Conservation (phyloP, 257 asterid genomes). For the Prunella vulgaris region DNA sequence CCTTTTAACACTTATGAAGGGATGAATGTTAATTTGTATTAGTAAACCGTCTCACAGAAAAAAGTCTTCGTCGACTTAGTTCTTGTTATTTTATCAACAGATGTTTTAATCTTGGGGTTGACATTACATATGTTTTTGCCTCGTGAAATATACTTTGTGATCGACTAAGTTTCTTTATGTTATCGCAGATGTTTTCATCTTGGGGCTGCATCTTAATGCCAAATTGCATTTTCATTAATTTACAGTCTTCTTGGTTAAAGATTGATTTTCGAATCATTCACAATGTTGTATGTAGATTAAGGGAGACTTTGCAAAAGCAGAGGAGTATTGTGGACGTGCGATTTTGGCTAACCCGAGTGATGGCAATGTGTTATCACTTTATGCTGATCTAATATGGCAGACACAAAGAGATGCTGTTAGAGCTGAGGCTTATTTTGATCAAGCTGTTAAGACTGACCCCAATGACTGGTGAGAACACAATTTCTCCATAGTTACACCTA, state of each 20-base stretch:
- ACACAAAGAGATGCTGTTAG: conserved; percentile 60
- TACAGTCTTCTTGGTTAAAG: neutral
- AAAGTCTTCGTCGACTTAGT: too few relatives aligned
- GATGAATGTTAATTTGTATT: too few relatives aligned
- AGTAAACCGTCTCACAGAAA: too few relatives aligned
- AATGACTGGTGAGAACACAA: conserved; percentile 53
- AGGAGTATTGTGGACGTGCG: conserved; percentile 83
- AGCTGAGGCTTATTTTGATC: conserved; percentile 71
- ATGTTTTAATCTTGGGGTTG: too few relatives aligned
- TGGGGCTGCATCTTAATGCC: neutral
- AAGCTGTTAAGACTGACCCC: conserved; percentile 76
- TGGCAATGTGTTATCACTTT: conserved; percentile 68
- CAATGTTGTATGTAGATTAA: conserved; percentile 41
- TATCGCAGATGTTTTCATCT: too few relatives aligned
- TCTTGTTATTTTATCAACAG: neutral
- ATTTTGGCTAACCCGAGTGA: conserved; percentile 61
- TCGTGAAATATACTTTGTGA: too few relatives aligned
- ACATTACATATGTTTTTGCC: too few relatives aligned
- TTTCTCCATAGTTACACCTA: neutral
- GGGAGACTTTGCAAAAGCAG: conserved; percentile 69
- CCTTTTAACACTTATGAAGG: too few relatives aligned
- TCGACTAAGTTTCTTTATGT: too few relatives aligned
- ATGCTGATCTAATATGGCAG: conserved; percentile 86
- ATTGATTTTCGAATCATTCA: conserved; percentile 4
- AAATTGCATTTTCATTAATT: neutral